These are phyloP conservation scores for Ceratocystis colombiana DNA, from an alignment of 2,329 filamentous ascomycete species.

Conservation along the genomic window DNA sequence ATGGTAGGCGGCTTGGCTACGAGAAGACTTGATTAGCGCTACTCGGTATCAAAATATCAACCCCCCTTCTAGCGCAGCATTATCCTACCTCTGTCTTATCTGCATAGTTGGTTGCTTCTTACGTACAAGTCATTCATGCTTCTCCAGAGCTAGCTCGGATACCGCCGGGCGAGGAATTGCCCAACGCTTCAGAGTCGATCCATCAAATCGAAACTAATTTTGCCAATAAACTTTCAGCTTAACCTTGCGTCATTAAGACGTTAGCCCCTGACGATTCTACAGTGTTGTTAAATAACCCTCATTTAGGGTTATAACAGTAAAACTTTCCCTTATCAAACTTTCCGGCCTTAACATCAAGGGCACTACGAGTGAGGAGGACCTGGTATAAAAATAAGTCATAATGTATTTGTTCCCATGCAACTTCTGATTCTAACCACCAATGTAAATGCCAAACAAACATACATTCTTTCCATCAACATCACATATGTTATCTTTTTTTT, in stretches of 20 bases:
- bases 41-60: neutral
- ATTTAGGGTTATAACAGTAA: neutral
- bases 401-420: slow-evolving; percentile 5
- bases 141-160: neutral
- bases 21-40: neutral
- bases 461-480: slow-evolving; percentile 1
- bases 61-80: neutral
- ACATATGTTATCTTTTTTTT: slow-evolving; percentile 2
- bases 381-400: neutral
- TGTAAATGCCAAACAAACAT: neutral
- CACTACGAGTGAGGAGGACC: neutral
- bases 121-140: neutral
- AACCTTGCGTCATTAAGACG: neutral
- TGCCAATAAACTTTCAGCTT: neutral
- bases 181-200: neutral
- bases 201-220: neutral
- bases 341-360: neutral
- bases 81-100: neutral
- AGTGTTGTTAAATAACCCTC: neutral
- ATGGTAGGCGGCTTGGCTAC: neutral
- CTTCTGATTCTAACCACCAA: neutral
- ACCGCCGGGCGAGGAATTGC: slow-evolving; percentile 1
- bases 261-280: neutral
- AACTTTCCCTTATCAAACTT: neutral
- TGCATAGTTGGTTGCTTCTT: neutral